phyloP scores from a whole-genome alignment of 2,329 filamentous ascomycete genomes.

The Daldinia eschscholtzii region DNA sequence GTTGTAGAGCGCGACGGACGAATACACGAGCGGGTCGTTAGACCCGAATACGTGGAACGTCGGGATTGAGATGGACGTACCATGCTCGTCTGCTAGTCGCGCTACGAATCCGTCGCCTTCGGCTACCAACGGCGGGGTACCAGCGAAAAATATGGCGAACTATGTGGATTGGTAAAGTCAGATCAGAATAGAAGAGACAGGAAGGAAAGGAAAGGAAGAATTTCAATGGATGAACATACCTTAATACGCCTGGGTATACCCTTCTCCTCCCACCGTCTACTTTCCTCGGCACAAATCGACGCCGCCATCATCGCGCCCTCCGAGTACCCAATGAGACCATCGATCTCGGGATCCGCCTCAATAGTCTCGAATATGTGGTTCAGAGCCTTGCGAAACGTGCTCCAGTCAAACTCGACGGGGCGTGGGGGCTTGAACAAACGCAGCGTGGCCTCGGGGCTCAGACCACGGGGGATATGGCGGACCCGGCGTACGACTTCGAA shows the following conservation, averaged over 20 bases:
- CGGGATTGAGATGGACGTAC: constrained; percentile 53
- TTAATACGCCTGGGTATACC: constrained; percentile 49
- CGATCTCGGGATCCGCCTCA: constrained; percentile 55
- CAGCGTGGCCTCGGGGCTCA: constrained; percentile 37
- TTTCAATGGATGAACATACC: constrained; percentile 4
- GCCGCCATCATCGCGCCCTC: constrained; percentile 62
- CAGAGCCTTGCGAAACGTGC: constrained; percentile 40
- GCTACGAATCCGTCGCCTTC: constrained; percentile 45
- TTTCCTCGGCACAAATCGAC: constrained; percentile 56
- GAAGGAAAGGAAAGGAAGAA: background rate
- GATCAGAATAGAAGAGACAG: background rate
- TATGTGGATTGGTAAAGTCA: constrained; percentile 40
- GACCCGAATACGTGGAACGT: constrained; percentile 57
- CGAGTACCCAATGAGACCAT: constrained; percentile 63
- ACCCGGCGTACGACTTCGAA: constrained; percentile 39
- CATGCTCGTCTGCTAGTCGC: constrained; percentile 51
- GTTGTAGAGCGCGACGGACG: constrained; percentile 62
- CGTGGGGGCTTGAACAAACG: constrained; percentile 32
- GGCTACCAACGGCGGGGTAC: constrained; percentile 53
- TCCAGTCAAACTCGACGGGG: constrained; percentile 18
- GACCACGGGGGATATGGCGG: constrained; percentile 38
- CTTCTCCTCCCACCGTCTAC: constrained; percentile 47
- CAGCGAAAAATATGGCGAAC: constrained; percentile 63
- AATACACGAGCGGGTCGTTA: constrained; percentile 61
- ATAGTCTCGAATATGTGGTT: constrained; percentile 54